Conservation (phyloP, 805 yeast species). For the Wickerhamomyces sydowiorum region DNA sequence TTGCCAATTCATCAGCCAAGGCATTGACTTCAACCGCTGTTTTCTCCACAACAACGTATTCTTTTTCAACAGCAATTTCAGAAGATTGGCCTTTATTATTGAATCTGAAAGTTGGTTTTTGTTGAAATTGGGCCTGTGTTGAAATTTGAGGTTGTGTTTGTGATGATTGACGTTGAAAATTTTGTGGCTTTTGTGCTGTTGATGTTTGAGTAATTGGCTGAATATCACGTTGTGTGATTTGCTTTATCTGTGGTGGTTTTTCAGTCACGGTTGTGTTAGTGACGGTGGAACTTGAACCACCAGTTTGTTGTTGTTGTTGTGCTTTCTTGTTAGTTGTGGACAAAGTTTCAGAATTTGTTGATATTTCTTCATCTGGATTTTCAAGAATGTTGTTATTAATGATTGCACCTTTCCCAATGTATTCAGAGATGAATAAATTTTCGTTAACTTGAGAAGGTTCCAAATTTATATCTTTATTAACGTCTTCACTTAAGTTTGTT, state of each 20-base stretch:
- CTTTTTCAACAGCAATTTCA: conserved; percentile 63
- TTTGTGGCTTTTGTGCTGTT: conserved; percentile 5
- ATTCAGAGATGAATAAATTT: conserved; percentile 80
- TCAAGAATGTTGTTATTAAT: conserved; percentile 14
- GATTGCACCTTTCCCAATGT: conserved; percentile 36
- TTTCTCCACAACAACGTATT: conserved; percentile 92
- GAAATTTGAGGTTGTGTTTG: conserved; percentile 1
- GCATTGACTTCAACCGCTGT: conserved; percentile 94
- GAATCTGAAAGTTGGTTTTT: conserved; percentile 7
- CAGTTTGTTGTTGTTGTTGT: neutral
- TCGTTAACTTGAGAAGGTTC: conserved; percentile 64
- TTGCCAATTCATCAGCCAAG: conserved; percentile 85
- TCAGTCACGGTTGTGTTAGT: neutral
- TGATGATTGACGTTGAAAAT: conserved; percentile 3
- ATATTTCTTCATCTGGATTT: neutral
- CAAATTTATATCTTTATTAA: conserved; percentile 50
- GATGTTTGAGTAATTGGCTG: conserved; percentile 14
- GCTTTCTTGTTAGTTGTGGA: neutral
- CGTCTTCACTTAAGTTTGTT: conserved; percentile 25
- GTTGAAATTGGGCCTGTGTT: conserved; percentile 1
- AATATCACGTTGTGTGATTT: conserved; percentile 19
- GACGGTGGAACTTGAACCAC: neutral
- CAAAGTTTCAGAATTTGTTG: neutral
- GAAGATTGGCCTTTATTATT: conserved; percentile 24
- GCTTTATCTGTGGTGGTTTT: conserved; percentile 8